These are phyloP conservation scores for Cordyceps fumosorosea DNA, from an alignment of 2,329 filamentous ascomycete species.

Conservation along the genomic window DNA sequence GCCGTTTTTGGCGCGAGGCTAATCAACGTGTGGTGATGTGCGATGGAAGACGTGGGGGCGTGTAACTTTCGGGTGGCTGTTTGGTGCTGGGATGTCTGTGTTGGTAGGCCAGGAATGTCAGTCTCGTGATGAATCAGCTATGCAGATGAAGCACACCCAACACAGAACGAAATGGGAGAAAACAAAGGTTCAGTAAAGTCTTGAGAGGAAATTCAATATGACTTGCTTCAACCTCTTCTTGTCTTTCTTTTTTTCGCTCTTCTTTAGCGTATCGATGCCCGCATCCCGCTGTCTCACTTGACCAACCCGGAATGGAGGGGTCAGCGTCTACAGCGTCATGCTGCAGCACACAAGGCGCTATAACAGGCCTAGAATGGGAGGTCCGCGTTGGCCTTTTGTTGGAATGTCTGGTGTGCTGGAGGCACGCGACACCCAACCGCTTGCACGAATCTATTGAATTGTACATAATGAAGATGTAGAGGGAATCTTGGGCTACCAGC, in stretches of 20 bases:
- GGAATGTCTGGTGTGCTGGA: not conserved
- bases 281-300: not conserved
- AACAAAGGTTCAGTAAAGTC: too few relatives aligned
- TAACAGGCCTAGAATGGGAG: not conserved
- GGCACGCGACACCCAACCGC: not conserved
- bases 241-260: not conserved
- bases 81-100: too few relatives aligned
- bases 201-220: too few relatives aligned
- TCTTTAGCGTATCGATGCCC: not conserved
- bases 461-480: not conserved
- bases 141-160: too few relatives aligned
- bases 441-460: not conserved
- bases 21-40: too few relatives aligned
- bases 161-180: too few relatives aligned
- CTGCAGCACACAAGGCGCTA: not conserved
- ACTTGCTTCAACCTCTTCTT: not conserved
- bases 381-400: not conserved
- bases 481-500: too few relatives aligned
- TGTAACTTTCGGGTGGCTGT: too few relatives aligned
- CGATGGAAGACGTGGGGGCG: too few relatives aligned
- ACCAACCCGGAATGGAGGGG: constrained; percentile 1
- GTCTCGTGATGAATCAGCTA: too few relatives aligned
- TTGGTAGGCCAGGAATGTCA: too few relatives aligned
- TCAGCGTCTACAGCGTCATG: not conserved
- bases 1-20: too few relatives aligned